phyloP scores from a whole-genome alignment of 768 basidiomycete genomes.

The Lactarius hengduanensis region DNA sequence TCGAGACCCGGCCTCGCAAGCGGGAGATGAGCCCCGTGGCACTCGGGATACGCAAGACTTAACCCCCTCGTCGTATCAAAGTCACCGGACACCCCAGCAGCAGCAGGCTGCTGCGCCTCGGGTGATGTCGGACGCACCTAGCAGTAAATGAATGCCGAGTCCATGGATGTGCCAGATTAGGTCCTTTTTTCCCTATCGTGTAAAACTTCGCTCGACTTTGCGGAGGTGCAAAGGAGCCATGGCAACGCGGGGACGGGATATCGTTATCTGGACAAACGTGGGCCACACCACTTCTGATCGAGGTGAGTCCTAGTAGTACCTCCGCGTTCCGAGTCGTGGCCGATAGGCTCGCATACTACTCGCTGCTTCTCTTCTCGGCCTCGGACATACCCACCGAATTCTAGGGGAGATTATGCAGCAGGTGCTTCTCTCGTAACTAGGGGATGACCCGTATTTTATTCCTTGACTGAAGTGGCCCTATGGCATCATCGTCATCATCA shows the following conservation, averaged over 20 bases:
- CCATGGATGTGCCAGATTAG: neutral
- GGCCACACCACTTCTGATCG: neutral
- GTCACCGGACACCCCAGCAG: too few species aligned
- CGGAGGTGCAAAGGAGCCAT: neutral
- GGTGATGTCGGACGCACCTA: too few species aligned
- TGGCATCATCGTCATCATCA: neutral
- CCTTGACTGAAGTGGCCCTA: neutral
- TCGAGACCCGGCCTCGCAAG: neutral
- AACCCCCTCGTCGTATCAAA: too few species aligned
- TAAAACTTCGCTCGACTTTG: neutral
- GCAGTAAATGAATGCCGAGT: neutral
- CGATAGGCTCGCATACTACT: neutral
- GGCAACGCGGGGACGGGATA: neutral
- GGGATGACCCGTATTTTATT: neutral
- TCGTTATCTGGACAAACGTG: neutral
- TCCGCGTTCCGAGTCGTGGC: neutral
- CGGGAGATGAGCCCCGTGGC: neutral
- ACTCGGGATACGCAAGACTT: too few species aligned
- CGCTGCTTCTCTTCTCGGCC: neutral
- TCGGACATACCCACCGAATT: conserved; percentile 2
- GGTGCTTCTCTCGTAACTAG: neutral
- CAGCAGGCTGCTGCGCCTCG: neutral
- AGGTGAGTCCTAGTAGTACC: neutral
- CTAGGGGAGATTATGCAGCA: neutral
- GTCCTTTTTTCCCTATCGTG: neutral